Percentiles rank a stretch among this genome's conserved stretches.
Conservation (phyloP, 495 filamentous ascomycete species). For the Amniculicola lignicola region DNA sequence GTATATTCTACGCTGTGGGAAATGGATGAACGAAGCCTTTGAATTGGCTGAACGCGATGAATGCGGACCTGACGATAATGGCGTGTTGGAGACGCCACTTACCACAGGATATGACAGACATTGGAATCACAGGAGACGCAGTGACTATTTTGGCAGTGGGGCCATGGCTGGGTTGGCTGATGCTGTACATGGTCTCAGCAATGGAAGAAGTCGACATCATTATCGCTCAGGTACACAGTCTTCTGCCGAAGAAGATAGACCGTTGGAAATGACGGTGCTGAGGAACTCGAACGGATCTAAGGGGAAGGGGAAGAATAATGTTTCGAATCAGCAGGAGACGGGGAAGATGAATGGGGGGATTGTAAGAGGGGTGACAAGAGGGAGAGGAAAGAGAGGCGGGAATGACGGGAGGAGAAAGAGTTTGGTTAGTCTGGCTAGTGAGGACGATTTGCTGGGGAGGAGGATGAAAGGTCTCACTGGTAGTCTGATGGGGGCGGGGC, state of each 20-base stretch:
- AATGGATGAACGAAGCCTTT: slow-evolving; percentile 77
- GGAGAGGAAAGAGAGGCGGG: slow-evolving; percentile 36
- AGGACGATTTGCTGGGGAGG: slow-evolving; percentile 77
- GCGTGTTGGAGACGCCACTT: slow-evolving; percentile 6
- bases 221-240: slow-evolving; percentile 52
- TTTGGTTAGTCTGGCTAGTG: slow-evolving; percentile 71
- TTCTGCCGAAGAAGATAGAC: slow-evolving; percentile 74
- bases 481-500: slow-evolving; percentile 62
- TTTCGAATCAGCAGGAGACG: neutral
- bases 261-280: slow-evolving; percentile 72
- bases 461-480: slow-evolving; percentile 82
- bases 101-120: neutral
- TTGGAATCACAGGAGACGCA: slow-evolving; percentile 3
- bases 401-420: slow-evolving; percentile 51
- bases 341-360: slow-evolving; percentile 4
- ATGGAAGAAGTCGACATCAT: slow-evolving; percentile 41
- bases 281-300: neutral
- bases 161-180: slow-evolving; percentile 18
- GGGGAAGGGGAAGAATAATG: slow-evolving; percentile 8
- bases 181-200: slow-evolving; percentile 17
- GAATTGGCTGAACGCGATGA: slow-evolving; percentile 45
- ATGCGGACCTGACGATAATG: neutral
- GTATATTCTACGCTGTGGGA: slow-evolving; percentile 67
- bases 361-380: slow-evolving; percentile 37
- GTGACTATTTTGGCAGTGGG: slow-evolving; percentile 32